A percentile compares a stretch with the other conserved stretches of the same genome.
Conservation (phyloP, 768 basidiomycete genomes). For the Rhodotorula babjevae region DNA sequence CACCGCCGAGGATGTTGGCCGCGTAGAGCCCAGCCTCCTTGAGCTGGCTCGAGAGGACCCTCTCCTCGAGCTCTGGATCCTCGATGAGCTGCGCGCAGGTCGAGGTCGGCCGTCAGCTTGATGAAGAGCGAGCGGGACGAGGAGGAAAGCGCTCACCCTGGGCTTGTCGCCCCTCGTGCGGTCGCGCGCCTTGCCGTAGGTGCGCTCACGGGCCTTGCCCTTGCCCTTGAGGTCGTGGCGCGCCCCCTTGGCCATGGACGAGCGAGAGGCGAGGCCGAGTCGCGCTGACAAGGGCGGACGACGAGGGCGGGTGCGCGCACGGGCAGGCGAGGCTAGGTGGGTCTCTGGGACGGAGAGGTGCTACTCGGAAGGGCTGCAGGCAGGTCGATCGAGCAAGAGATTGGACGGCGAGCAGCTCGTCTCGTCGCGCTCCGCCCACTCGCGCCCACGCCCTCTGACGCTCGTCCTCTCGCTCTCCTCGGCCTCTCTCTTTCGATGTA, state of each 20-base stretch:
- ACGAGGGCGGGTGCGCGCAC: too few species aligned
- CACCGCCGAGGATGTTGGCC: slow-evolving; percentile 66
- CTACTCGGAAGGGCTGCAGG: too few species aligned
- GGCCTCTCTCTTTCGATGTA: too few species aligned
- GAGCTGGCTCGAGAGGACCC: slow-evolving; percentile 62
- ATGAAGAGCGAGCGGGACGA: neutral
- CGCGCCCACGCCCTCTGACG: too few species aligned
- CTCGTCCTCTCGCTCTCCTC: too few species aligned
- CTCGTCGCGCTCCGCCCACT: too few species aligned
- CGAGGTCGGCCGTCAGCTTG: too few species aligned
- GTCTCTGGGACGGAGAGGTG: too few species aligned
- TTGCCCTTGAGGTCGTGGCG: slow-evolving; percentile 2
- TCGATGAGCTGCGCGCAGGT: slow-evolving; percentile 36
- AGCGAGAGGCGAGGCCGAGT: neutral
- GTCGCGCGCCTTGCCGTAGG: neutral
- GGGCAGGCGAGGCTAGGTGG: too few species aligned
- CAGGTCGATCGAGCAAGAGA: too few species aligned
- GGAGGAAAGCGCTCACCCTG: neutral
- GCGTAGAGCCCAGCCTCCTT: slow-evolving; percentile 75
- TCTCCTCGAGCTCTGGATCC: slow-evolving; percentile 36
- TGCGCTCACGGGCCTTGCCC: neutral
- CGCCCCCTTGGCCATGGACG: slow-evolving; percentile 6
- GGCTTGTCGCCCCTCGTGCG: slow-evolving; percentile 14
- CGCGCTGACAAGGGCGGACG: neutral
- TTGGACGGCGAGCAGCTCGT: too few species aligned